Evolutionary conservation across 768 basidiomycete species (phyloP), one percentile per base, ranked within the genome.

Genomic region (Xerocomellus intermedius): DNA sequence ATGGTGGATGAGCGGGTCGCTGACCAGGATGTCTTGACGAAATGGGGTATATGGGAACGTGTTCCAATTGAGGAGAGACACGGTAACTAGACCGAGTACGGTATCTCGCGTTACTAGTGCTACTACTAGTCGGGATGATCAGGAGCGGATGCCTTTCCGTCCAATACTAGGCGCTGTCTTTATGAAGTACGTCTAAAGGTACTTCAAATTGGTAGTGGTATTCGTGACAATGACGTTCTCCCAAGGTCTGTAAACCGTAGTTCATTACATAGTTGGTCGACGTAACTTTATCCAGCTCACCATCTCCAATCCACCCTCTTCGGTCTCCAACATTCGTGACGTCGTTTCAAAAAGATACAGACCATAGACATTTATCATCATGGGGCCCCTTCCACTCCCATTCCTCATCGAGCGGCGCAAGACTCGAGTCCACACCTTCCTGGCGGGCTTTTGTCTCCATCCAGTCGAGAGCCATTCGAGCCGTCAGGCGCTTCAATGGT

Each of bases 401-500:
- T 16, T 63, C 64, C 37, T 55, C 55, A 37, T 66, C 63, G 24
- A 52, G 19, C 19, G 54, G 45, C 7, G 50, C 50, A 33, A 19
- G 36, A 14, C 42, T 47, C 2, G 41, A n/a, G 39, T 59, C 58
- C 16, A 58, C 19, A 9, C 39, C 43, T 42, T 62, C 60, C 19
- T 38, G 28, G 1, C 5, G 2, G 9, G 56, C 59, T 52, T 65
- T 67, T 7, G 43, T 22, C 32, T 58, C 48, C 65, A 69, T 67
- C 69, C 68, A 71, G 3, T 26, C 33, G 13, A 69, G 45, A 5
- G 61, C 65, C 53, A 26, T 46, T 43, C 43, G 41, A 33, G 70
- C 65, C 8, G 64, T 64, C 32, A 68, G 57, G 13, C 73, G 72
- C 22, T 58, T 4, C 19, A 1, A 28, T n/a, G 65, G 57, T 8